Percentiles rank a stretch among this genome's conserved stretches.
Conservation (phyloP, 2,329 filamentous ascomycete species). For the Acrodontium crateriforme region DNA sequence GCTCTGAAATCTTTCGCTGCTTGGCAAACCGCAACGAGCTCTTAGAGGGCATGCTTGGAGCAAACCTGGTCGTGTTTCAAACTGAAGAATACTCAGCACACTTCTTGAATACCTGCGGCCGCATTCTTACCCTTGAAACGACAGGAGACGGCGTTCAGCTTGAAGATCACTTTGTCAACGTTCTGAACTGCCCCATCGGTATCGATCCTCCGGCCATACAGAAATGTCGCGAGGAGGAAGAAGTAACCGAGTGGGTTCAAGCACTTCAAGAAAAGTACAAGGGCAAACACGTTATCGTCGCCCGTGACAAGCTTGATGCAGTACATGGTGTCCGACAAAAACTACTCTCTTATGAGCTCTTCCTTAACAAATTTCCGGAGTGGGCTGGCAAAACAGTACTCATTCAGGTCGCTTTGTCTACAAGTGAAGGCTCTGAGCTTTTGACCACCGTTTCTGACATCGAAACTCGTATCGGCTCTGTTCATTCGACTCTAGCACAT, state of each 20-base stretch:
- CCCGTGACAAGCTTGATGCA: constrained; percentile 84
- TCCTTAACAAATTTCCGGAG: constrained; percentile 84
- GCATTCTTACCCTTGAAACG: constrained; percentile 78
- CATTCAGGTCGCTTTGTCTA: constrained; percentile 86
- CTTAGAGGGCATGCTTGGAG: constrained; percentile 81
- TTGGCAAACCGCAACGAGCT: constrained; percentile 75
- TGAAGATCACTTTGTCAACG: constrained; percentile 86
- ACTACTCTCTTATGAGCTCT: constrained; percentile 79
- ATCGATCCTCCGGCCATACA: constrained; percentile 68
- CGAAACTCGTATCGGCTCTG: constrained; percentile 84
- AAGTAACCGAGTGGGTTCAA: constrained; percentile 65
- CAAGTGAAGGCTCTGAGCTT: constrained; percentile 74
- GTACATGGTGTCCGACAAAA: constrained; percentile 90
- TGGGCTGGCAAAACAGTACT: constrained; percentile 79
- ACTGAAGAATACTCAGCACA: constrained; percentile 86
- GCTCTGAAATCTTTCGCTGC: constrained; percentile 90
- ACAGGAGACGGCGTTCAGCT: constrained; percentile 78
- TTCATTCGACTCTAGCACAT: constrained; percentile 79
- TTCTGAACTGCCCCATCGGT: constrained; percentile 73
- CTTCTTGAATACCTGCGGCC: constrained; percentile 90
- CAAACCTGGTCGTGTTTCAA: constrained; percentile 87
- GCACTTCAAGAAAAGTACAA: constrained; percentile 73
- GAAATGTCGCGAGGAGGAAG: constrained; percentile 43
- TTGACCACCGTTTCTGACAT: constrained; percentile 86
- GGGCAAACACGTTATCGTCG: constrained; percentile 81